Conservation (phyloP, 2,329 filamentous ascomycete genomes). For the Trichoderma semiorbis region DNA sequence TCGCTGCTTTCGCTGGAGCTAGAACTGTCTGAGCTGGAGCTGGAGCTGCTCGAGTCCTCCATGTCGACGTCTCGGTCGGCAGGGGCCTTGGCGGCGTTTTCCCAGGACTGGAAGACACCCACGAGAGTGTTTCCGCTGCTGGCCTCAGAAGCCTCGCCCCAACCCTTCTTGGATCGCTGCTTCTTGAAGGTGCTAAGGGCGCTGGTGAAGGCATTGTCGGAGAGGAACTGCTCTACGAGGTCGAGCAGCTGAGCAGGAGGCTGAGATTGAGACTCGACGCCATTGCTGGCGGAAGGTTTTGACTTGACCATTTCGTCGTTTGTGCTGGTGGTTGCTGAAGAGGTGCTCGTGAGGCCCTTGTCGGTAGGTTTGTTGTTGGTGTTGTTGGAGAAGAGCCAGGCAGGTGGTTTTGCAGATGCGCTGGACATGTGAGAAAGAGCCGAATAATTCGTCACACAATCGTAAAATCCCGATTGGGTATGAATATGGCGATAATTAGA, state of each 20-base stretch:
- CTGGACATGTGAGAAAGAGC: constrained; percentile 7
- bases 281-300: constrained; percentile 24
- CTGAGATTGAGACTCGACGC: constrained; percentile 20
- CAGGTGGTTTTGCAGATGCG: constrained; percentile 29
- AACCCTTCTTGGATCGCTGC: constrained; percentile 55
- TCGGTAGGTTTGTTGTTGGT: constrained; percentile 21
- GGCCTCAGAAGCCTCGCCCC: constrained; percentile 33
- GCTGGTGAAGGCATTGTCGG: constrained; percentile 60
- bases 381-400: constrained; percentile 46
- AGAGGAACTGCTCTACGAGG: constrained; percentile 64
- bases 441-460: not conserved
- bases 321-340: constrained; percentile 21
- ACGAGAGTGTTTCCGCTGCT: constrained; percentile 40
- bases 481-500: not conserved
- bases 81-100: constrained; percentile 28
- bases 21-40: not conserved
- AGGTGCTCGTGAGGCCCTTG: constrained; percentile 11
- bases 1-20: constrained; percentile 31
- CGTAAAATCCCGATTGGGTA: not conserved
- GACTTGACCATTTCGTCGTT: constrained; percentile 35
- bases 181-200: constrained; percentile 61
- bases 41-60: constrained; percentile 16
- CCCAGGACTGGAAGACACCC: constrained; percentile 50
- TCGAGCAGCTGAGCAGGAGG: constrained; percentile 62
- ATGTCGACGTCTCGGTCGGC: constrained; percentile 24